Percentiles rank a stretch among this genome's conserved stretches.
Evolutionary conservation across 371 early-diverging fungal genomes (phyloP).

Genomic region (Mortierella polycephala): DNA sequence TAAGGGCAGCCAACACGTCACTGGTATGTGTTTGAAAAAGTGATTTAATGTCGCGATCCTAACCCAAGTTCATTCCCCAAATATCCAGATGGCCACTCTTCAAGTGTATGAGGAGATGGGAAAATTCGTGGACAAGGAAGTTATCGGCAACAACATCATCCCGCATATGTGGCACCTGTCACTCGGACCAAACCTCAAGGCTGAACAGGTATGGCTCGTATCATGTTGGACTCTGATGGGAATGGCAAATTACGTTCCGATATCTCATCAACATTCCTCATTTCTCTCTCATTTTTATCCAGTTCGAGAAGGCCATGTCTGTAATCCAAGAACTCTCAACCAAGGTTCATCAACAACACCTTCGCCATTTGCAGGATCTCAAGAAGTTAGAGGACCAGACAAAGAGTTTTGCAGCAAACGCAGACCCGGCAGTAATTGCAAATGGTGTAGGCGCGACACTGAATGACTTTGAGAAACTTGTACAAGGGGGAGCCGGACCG

Average conservation of each 20-base stretch:
- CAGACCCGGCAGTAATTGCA: constrained; percentile 19
- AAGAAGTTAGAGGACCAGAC: constrained; percentile 71
- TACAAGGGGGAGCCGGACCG: constrained; percentile 23
- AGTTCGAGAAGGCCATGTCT: constrained; percentile 78
- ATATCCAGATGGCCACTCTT: constrained; percentile 76
- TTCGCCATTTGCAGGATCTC: constrained; percentile 69
- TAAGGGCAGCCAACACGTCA: constrained; percentile 32
- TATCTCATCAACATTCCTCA: neutral
- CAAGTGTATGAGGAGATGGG: constrained; percentile 86
- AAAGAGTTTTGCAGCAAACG: constrained; percentile 42
- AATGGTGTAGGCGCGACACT: constrained; percentile 33
- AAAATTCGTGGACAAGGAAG: constrained; percentile 75
- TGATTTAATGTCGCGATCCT: neutral
- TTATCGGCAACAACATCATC: constrained; percentile 79
- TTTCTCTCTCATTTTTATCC: neutral
- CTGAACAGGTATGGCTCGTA: constrained; percentile 67
- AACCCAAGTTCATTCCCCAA: neutral
- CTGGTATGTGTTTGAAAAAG: neutral
- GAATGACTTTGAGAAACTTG: constrained; percentile 52
- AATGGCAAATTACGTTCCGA: neutral
- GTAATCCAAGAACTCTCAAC: constrained; percentile 72
- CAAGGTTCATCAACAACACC: constrained; percentile 75
- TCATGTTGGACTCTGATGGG: neutral
- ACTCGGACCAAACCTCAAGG: constrained; percentile 75
- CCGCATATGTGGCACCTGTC: constrained; percentile 85